Evolutionary conservation across 1,284 basidiomycete genomes (phyloP).

Genomic region (Apiotrichum akiyoshidainum): DNA sequence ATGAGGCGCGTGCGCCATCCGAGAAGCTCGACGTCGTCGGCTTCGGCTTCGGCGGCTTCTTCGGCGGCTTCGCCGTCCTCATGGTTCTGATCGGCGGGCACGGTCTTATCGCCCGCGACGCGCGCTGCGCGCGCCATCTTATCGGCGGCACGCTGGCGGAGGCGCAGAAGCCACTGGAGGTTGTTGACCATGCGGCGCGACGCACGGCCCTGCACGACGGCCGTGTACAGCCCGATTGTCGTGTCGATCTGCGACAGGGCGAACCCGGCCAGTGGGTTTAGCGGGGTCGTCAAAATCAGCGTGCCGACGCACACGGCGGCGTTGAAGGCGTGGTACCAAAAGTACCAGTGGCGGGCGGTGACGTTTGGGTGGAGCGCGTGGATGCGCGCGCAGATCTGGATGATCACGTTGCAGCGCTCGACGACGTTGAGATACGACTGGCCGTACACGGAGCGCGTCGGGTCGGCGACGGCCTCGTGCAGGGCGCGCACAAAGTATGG

Average conservation of each 20-base stretch:
- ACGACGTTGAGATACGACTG: constrained; percentile 27
- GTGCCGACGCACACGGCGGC: constrained; percentile 29
- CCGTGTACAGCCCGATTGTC: no score
- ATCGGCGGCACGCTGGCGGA: constrained; percentile 19
- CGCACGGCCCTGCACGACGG: constrained; percentile 1
- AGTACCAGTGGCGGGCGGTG: constrained; percentile 31
- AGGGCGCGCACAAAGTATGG: constrained; percentile 31
- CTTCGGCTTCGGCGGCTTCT: no score
- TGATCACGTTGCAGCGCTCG: constrained; percentile 32
- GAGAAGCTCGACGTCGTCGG: constrained; percentile 23
- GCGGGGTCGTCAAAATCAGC: constrained; percentile 15
- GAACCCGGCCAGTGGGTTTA: constrained; percentile 10
- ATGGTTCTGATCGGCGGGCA: neutral
- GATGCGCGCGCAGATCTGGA: constrained; percentile 21
- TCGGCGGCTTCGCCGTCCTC: no score
- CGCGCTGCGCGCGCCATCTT: constrained; percentile 2
- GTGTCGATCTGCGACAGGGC: constrained; percentile 15
- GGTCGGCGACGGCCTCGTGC: constrained; percentile 21
- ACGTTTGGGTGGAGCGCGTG: constrained; percentile 30
- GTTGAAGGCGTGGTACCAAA: constrained; percentile 34
- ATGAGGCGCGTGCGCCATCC: constrained; percentile 34
- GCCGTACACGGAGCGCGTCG: constrained; percentile 18
- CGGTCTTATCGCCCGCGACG: neutral
- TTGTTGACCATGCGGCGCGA: constrained; percentile 21
- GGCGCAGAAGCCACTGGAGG: constrained; percentile 25